These are phyloP conservation scores for Podospora anserina DNA, from an alignment of 495 filamentous ascomycete genomes.

Conservation along the genomic window DNA sequence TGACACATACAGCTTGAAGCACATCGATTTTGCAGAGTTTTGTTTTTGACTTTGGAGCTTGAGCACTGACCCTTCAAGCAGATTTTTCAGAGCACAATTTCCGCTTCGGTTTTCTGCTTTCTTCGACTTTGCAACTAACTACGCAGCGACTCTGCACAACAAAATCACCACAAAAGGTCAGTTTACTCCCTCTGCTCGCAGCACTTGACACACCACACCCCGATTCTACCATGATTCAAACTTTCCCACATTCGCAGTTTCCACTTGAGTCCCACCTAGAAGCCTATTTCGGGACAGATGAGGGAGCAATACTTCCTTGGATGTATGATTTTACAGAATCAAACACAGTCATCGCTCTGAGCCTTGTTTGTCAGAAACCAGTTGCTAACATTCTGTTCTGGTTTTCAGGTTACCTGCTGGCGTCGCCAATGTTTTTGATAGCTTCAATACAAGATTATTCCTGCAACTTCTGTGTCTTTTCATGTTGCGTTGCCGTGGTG, in stretches of 20 bases:
- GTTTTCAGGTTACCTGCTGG: conserved; percentile 3
- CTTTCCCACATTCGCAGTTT: conserved; percentile 65
- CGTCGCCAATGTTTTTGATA: neutral
- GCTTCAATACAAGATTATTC: conserved; percentile 1
- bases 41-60: conserved; percentile 4
- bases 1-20: conserved; percentile 43
- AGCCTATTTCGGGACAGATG: conserved; percentile 57
- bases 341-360: conserved; percentile 13
- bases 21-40: conserved; percentile 5
- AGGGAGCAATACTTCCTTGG: conserved; percentile 58
- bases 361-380: neutral
- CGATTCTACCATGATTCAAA: conserved; percentile 48
- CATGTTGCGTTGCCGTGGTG: neutral
- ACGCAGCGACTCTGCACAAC: conserved; percentile 5
- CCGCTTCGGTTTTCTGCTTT: neutral
- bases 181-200: conserved; percentile 13
- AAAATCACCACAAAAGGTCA: conserved; percentile 22
- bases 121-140: conserved; percentile 10
- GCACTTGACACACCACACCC: conserved; percentile 27
- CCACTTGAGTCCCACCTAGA: conserved; percentile 57
- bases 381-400: neutral
- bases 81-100: conserved; percentile 15
- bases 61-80: conserved; percentile 17
- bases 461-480: neutral
- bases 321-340: conserved; percentile 53